Evolutionary conservation across 2,329 filamentous ascomycete genomes (phyloP).

Genomic region (Incumbomyces lentus): DNA sequence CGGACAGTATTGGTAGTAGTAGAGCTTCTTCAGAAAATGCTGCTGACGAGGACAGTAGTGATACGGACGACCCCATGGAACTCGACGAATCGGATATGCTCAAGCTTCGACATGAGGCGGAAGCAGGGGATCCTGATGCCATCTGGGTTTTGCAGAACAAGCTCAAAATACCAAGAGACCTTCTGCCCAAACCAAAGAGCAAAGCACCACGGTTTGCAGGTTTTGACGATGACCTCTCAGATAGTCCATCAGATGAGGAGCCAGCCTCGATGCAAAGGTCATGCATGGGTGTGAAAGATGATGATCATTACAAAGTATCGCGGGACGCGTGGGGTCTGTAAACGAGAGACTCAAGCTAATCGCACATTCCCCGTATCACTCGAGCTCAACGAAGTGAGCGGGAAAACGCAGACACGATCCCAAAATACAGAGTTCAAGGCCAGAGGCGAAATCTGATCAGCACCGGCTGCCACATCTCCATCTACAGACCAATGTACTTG

Average conservation of each 20-base stretch:
- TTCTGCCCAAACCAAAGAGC: slow-evolving; percentile 15
- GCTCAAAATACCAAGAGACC: slow-evolving; percentile 15
- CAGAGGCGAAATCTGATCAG: too few relatives aligned
- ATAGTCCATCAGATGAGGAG: slow-evolving; percentile 27
- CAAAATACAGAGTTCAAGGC: not conserved
- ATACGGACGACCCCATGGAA: slow-evolving; percentile 21
- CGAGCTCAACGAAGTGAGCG: too few relatives aligned
- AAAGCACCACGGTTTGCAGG: slow-evolving; percentile 31
- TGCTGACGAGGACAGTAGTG: slow-evolving; percentile 29
- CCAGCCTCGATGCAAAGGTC: too few relatives aligned
- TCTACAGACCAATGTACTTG: too few relatives aligned
- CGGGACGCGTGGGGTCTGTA: too few relatives aligned
- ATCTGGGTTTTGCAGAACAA: slow-evolving; percentile 22
- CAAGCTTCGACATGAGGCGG: slow-evolving; percentile 16
- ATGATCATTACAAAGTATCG: too few relatives aligned
- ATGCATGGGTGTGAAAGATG: too few relatives aligned
- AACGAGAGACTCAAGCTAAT: too few relatives aligned
- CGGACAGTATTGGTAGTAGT: slow-evolving; percentile 23
- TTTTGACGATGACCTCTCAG: slow-evolving; percentile 39
- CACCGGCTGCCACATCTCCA: too few relatives aligned
- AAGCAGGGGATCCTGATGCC: slow-evolving; percentile 20
- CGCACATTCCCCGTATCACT: too few relatives aligned
- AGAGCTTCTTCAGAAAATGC: slow-evolving; percentile 27
- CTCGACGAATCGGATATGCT: slow-evolving; percentile 19
- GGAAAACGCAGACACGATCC: not conserved